Percentiles rank a stretch among this genome's conserved stretches.
phyloP scores from a whole-genome alignment of 331 rosid genomes.

The Pyrus hybrid region DNA sequence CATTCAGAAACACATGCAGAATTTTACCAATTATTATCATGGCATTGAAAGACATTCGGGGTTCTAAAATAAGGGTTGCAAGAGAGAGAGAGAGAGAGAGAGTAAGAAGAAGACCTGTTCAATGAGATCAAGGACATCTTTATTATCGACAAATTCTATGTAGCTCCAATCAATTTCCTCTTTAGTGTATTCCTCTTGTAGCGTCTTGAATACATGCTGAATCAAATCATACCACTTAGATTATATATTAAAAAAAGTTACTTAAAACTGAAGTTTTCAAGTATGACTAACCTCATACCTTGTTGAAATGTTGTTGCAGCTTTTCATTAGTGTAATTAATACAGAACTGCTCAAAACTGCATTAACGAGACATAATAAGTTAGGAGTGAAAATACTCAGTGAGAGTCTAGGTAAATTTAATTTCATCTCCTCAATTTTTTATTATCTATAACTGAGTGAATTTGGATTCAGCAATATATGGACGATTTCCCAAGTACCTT shows the following conservation, averaged over 20 bases:
- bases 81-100: not conserved
- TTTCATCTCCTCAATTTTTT: not conserved
- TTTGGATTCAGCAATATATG: not conserved
- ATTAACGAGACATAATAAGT: slow-evolving; percentile 18
- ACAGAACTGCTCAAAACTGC: slow-evolving; percentile 93
- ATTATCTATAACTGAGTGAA: not conserved
- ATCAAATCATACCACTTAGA: slow-evolving; percentile 32
- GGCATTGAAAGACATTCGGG: not conserved
- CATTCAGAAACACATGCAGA: not conserved
- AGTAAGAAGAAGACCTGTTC: slow-evolving; percentile 53
- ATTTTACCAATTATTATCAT: not conserved
- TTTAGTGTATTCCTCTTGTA: slow-evolving; percentile 76
- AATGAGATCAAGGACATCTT: slow-evolving; percentile 79
- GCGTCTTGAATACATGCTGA: slow-evolving; percentile 94
- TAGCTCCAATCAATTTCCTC: slow-evolving; percentile 90
- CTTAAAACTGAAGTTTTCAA: slow-evolving; percentile 31
- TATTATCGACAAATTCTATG: slow-evolving; percentile 81
- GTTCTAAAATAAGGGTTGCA: not conserved
- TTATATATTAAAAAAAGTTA: slow-evolving; percentile 16
- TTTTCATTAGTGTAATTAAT: slow-evolving; percentile 88
- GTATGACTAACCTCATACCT: slow-evolving; percentile 98
- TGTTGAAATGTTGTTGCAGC: slow-evolving; percentile 99
- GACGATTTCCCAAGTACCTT: not conserved
- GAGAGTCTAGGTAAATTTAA: not conserved
- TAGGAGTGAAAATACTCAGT: not conserved